Evolutionary conservation across 78 protist species (phyloP).

Genomic region (Polysphondylium violaceum): DNA sequence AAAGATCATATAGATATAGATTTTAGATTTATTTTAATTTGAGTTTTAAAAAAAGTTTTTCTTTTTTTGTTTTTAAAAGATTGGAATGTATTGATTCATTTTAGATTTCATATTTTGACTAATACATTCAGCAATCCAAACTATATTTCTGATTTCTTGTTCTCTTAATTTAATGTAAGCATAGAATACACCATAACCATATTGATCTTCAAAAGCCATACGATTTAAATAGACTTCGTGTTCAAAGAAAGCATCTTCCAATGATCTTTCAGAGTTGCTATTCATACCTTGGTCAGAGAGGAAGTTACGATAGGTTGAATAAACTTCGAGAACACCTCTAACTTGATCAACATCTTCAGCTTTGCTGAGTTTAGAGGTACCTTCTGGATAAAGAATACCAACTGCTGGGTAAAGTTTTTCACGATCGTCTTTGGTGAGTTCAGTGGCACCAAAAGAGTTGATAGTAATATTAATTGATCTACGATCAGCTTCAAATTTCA

Average conservation of each 20-base stretch:
- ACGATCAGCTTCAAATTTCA: conserved; percentile 98
- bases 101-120: conserved; percentile 89
- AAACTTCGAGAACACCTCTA: conserved; percentile 78
- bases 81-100: conserved; percentile 90
- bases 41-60: not conserved
- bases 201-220: conserved; percentile 92
- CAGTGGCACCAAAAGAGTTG: conserved; percentile 94
- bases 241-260: conserved; percentile 95
- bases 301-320: conserved; percentile 87
- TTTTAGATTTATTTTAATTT: too few relatives aligned
- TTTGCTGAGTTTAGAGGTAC: conserved; percentile 77
- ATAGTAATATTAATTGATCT: conserved; percentile 95
- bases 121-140: conserved; percentile 99
- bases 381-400: conserved; percentile 94
- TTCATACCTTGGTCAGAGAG: conserved; percentile 85
- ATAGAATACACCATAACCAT: conserved; percentile 95
- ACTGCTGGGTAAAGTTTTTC: conserved; percentile 89
- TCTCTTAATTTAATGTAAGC: conserved; percentile 94
- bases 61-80: conserved; percentile 73
- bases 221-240: conserved; percentile 88
- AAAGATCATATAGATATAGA: too few relatives aligned
- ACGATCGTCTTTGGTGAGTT: conserved; percentile 91
- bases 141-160: conserved; percentile 97
- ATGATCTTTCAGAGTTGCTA: conserved; percentile 75
- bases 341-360: conserved; percentile 93